Evolutionary conservation across 495 filamentous ascomycete genomes (phyloP).

Genomic region (Hypomontagnella submonticulosa): DNA sequence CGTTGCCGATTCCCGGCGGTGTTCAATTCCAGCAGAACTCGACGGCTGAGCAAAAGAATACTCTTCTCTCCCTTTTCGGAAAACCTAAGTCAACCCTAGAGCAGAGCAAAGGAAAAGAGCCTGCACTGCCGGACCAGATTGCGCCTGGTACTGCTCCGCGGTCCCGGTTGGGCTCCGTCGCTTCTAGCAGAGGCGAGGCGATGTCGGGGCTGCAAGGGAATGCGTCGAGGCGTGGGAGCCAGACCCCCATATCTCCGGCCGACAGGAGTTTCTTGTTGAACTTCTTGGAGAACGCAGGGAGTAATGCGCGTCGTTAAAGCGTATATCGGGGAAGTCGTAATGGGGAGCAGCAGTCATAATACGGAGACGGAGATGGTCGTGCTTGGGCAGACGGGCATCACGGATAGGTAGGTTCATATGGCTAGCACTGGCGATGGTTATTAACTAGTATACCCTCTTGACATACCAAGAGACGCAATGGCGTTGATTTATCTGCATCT

Average conservation of each 20-base stretch:
- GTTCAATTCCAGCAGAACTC: constrained; percentile 44
- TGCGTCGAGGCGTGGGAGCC: constrained; percentile 56
- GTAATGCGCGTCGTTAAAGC: constrained; percentile 27
- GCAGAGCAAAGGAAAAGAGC: constrained; percentile 54
- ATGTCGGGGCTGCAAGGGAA: constrained; percentile 43
- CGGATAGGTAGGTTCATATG: neutral
- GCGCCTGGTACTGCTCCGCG: constrained; percentile 51
- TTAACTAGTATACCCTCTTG: neutral
- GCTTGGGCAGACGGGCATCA: neutral
- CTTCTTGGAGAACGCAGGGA: constrained; percentile 67
- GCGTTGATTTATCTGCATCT: too few species aligned
- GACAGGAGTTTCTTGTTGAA: constrained; percentile 83
- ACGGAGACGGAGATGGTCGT: too few species aligned
- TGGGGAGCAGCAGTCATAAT: too few species aligned
- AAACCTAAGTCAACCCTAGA: constrained; percentile 64
- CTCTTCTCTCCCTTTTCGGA: constrained; percentile 77
- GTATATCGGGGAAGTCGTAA: neutral
- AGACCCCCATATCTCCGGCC: constrained; percentile 69
- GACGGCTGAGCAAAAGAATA: constrained; percentile 71
- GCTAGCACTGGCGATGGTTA: neutral
- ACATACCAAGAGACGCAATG: too few species aligned
- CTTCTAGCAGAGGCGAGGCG: constrained; percentile 51
- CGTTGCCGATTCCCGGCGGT: constrained; percentile 39
- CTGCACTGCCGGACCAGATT: constrained; percentile 49
- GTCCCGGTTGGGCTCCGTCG: constrained; percentile 55